Evolutionary conservation across 2,329 filamentous ascomycete species (phyloP), one percentile per base, ranked within the genome.

Genomic region (Ploettnerulaceae sp.): DNA sequence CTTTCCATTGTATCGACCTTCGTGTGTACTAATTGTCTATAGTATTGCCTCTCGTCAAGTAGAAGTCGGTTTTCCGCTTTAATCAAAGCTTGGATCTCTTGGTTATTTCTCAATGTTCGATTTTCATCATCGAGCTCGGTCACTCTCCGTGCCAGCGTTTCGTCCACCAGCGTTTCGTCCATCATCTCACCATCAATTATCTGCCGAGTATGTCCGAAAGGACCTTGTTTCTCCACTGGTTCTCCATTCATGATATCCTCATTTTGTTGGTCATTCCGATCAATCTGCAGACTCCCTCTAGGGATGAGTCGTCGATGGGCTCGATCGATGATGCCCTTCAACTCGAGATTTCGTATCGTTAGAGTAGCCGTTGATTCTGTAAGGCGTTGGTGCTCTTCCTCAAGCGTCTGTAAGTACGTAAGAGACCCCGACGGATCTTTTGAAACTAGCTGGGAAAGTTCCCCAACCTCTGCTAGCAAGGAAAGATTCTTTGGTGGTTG

Each of bases 11-110:
- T 41, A n/a, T 29, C 20, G 1, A 28, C 38, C 7, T 41, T 17
- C 17, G 20, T 41, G 18, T 22, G 14, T 6, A 41, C 26, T 3
- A 11, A 8, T 7, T 41, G 17, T 5, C n/a, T 15, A 7, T 33
- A 12, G 20, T 32, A 17, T 7, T 41, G 12, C 12, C 28, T 26
- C 21, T 42, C 39, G 6, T 24, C 29, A 7, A 32, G 20, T 14
- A 42, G 29, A 7, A 34, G 21, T 22, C 32, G 33, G 29, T 33
- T 34, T n/a, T 33, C 20, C 5, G 14, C 2, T 14, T 24, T 22
- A 4, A 40, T 24, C 25, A 40, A 21, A 6, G 20, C 29, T 24
- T 40, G 25, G 37, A 40, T 22, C 37, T 40, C 37, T 7, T 40
- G 8, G 15, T 17, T 6, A 12, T 40, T 31, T 18, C 26, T 12